Percentiles rank a stretch among this genome's conserved stretches.
Evolutionary conservation across 192 early-diverging fungal genomes (phyloP).

Genomic region (Gigaspora rosea): DNA sequence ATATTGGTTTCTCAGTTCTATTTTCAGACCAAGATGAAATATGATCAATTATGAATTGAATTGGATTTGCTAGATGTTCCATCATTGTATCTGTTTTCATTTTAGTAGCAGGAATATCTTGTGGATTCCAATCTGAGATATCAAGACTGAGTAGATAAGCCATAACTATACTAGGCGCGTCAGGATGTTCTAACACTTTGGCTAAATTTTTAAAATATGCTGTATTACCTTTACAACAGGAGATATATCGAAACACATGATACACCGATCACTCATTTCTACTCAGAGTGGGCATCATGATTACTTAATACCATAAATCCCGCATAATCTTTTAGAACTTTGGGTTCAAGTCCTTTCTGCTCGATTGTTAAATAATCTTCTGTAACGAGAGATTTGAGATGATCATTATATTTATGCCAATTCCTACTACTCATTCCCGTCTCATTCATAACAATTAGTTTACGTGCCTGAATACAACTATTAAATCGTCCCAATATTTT

Average conservation of each 20-base stretch:
- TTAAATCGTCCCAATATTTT: slow-evolving; percentile 7
- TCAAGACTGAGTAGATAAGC: too few species aligned
- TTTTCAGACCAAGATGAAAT: too few species aligned
- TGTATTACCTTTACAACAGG: neutral
- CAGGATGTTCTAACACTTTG: neutral
- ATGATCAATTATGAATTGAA: too few species aligned
- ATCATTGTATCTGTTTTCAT: neutral
- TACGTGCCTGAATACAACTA: neutral
- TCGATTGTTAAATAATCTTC: slow-evolving; percentile 17
- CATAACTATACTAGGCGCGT: neutral
- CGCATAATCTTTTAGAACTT: slow-evolving; percentile 13
- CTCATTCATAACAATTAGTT: slow-evolving; percentile 17
- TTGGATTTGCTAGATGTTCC: neutral
- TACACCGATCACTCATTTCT: slow-evolving; percentile 1
- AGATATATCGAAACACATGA: neutral
- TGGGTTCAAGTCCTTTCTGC: neutral
- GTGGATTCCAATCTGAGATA: too few species aligned
- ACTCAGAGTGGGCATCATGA: neutral
- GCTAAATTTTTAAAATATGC: neutral
- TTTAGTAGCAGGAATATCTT: neutral
- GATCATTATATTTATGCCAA: too few species aligned
- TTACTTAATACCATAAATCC: slow-evolving; percentile 16
- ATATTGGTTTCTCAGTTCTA: too few species aligned
- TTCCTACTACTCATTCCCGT: neutral
- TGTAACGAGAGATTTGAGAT: neutral